A percentile compares a stretch with the other conserved stretches of the same genome.
Evolutionary conservation across 768 basidiomycete genomes (phyloP).

Genomic region (Auricularia heimuer): DNA sequence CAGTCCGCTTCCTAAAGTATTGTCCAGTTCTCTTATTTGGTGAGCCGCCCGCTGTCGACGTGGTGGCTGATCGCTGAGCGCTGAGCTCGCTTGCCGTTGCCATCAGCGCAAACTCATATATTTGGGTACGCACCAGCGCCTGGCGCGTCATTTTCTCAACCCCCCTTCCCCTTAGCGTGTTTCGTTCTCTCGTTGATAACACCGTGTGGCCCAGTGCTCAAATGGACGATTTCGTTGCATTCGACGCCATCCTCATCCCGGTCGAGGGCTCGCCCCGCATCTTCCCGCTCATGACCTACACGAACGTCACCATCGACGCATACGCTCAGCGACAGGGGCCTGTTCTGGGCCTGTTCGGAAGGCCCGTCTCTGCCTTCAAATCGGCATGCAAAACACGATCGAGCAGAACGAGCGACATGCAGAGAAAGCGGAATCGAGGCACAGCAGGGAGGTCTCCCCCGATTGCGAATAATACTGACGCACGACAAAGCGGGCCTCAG

Average conservation of each 20-base stretch:
- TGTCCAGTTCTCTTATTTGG: too few relatives aligned
- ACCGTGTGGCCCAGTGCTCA: neutral
- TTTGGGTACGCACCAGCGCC: neutral
- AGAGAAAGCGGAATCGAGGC: too few relatives aligned
- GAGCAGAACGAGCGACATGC: too few relatives aligned
- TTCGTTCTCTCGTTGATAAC: neutral
- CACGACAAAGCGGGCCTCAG: too few relatives aligned
- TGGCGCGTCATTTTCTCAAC: neutral
- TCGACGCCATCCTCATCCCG: slow-evolving; percentile 67
- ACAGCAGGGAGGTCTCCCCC: too few relatives aligned
- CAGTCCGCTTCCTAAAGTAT: neutral
- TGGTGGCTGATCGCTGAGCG: too few relatives aligned
- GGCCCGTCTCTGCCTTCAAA: too few relatives aligned
- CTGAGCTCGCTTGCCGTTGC: too few relatives aligned
- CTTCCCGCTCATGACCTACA: slow-evolving; percentile 71
- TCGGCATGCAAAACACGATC: too few relatives aligned
- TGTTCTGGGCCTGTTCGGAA: too few relatives aligned
- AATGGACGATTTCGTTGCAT: slow-evolving; percentile 59
- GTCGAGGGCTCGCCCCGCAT: slow-evolving; percentile 67
- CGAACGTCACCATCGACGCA: slow-evolving; percentile 13
- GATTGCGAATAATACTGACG: too few relatives aligned
- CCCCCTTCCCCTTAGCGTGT: neutral
- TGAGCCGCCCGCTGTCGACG: too few relatives aligned
- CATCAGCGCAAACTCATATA: neutral
- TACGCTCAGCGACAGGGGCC: neutral